These are phyloP conservation scores for Fusarium sp. DNA, from an alignment of 2,329 filamentous ascomycete genomes.

Conservation along the genomic window DNA sequence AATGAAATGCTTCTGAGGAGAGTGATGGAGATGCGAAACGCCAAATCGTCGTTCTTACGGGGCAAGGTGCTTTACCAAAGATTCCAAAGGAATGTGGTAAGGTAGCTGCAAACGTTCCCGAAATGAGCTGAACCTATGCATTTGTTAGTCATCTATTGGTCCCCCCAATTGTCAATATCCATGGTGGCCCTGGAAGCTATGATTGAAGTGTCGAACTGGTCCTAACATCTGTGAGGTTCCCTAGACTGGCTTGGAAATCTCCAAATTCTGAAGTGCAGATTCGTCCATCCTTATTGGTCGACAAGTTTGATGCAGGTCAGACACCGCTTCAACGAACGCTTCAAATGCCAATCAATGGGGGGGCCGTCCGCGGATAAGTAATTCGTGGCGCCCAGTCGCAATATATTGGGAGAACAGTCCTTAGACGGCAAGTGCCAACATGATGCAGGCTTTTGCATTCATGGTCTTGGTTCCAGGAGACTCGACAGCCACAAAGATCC, in stretches of 20 bases:
- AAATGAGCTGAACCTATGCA: slow-evolving; percentile 53
- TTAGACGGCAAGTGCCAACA: neutral
- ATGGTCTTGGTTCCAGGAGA: neutral
- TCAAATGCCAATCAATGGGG: neutral
- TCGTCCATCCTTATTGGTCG: neutral
- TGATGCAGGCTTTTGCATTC: neutral
- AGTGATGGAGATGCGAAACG: slow-evolving; percentile 41
- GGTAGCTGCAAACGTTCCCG: slow-evolving; percentile 51
- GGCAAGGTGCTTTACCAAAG: slow-evolving; percentile 48
- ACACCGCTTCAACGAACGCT: neutral
- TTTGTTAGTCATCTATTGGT: slow-evolving; percentile 35
- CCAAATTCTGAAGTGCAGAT: neutral
- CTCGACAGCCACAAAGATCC: neutral
- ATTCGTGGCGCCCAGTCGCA: neutral
- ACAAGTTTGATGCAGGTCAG: neutral
- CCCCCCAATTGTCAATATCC: neutral
- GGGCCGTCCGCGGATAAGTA: neutral
- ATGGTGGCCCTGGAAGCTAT: neutral
- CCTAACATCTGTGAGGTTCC: neutral
- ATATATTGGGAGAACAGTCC: neutral
- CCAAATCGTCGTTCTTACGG: slow-evolving; percentile 42
- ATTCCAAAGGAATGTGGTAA: slow-evolving; percentile 54
- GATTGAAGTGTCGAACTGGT: neutral
- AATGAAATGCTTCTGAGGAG: slow-evolving; percentile 44
- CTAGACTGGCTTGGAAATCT: neutral